Percentiles rank a stretch among this genome's conserved stretches.
Conservation (phyloP, 176 grass and related monocot species). For the Oryza nivara region DNA sequence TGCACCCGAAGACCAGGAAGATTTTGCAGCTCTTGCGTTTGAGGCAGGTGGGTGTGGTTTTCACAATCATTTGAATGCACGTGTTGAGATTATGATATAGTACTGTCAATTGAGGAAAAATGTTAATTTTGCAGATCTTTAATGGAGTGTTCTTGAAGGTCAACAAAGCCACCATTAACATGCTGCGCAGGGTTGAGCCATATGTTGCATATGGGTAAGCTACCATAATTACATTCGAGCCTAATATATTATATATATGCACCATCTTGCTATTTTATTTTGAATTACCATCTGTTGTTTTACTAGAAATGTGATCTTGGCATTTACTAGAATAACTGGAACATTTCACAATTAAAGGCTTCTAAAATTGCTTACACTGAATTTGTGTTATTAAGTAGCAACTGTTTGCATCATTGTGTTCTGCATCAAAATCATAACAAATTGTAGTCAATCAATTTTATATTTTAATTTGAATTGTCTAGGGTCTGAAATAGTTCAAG, state of each 20-base stretch:
- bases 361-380: background rate
- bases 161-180: conserved; percentile 96
- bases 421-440: background rate
- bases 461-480: background rate
- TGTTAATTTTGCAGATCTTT: conserved; percentile 63
- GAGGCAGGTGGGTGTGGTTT: conserved; percentile 75
- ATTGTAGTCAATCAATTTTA: background rate
- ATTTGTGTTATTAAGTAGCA: background rate
- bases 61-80: background rate
- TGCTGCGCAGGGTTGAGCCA: conserved; percentile 87
- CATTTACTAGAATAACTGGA: background rate
- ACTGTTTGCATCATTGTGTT: background rate
- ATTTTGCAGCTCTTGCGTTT: conserved; percentile 91
- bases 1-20: conserved; percentile 92
- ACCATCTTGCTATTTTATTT: background rate
- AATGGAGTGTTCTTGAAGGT: conserved; percentile 96
- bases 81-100: background rate
- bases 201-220: conserved; percentile 94
- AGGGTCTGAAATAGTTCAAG: background rate
- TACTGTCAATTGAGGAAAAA: background rate
- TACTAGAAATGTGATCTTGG: background rate
- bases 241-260: conserved; percentile 2
- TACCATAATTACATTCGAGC: background rate
- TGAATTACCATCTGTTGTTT: background rate
- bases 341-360: background rate